phyloP scores from a whole-genome alignment of 441 rosid genomes.

The Aquilaria agallochum region DNA sequence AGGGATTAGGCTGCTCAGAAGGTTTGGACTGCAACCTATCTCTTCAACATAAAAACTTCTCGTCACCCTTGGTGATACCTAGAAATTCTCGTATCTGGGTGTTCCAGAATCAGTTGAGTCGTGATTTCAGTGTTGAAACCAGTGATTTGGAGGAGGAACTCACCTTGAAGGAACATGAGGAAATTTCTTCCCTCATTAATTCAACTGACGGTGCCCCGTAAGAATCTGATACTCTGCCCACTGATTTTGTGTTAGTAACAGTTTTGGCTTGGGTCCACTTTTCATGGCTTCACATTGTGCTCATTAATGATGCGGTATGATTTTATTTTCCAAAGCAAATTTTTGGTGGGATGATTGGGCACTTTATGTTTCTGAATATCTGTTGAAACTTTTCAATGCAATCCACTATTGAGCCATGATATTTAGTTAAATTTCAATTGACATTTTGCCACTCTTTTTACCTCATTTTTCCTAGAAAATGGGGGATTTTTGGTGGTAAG shows the following conservation, averaged over 20 bases:
- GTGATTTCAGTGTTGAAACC: constrained; percentile 43
- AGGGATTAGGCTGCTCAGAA: constrained; percentile 22
- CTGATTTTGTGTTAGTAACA: constrained; percentile 5
- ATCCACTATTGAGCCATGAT: no score
- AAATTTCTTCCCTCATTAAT: constrained; percentile 10
- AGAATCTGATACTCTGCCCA: constrained; percentile 26
- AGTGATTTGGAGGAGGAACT: constrained; percentile 27
- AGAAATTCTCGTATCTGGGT: constrained; percentile 27
- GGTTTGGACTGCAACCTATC: constrained; percentile 20
- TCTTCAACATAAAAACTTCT: constrained; percentile 16
- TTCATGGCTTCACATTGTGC: no score
- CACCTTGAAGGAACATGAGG: constrained; percentile 29
- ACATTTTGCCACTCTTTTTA: no score
- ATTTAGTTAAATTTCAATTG: no score
- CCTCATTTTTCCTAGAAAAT: no score
- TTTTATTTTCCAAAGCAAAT: no score
- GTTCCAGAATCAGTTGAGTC: constrained; percentile 32
- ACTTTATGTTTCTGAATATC: no score
- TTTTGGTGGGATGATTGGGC: no score
- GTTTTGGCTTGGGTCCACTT: not conserved
- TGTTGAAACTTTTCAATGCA: no score
- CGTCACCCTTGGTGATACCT: constrained; percentile 28
- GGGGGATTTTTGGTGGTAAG: no score
- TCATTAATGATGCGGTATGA: no score
- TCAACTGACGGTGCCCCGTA: constrained; percentile 38